phyloP scores from a whole-genome alignment of 169 alveolate genomes.

The Nephromyces sp. region DNA sequence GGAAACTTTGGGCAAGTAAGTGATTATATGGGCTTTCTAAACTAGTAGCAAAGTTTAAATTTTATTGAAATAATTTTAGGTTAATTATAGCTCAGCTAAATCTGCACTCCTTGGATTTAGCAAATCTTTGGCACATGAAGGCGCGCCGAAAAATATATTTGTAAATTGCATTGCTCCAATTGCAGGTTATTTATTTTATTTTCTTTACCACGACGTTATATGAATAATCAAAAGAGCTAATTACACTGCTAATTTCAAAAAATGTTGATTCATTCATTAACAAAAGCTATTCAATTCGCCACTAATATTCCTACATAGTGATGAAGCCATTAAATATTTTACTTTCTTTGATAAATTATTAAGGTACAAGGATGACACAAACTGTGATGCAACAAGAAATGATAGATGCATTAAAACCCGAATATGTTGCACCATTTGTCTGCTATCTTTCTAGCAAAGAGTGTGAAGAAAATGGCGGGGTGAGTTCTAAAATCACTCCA shows the following conservation, averaged over 20 bases:
- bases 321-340: too few relatives aligned
- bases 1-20: conserved; percentile 54
- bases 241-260: too few relatives aligned
- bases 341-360: neutral
- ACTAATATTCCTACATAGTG: too few relatives aligned
- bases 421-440: conserved; percentile 70
- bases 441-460: conserved; percentile 52
- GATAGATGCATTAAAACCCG: conserved; percentile 58
- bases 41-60: neutral
- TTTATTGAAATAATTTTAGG: conserved; percentile 6
- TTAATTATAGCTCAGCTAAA: conserved; percentile 45
- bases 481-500: neutral
- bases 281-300: too few relatives aligned
- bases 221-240: too few relatives aligned
- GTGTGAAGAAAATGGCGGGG: conserved; percentile 45
- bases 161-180: conserved; percentile 38
- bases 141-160: conserved; percentile 17
- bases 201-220: too few relatives aligned
- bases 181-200: too few relatives aligned
- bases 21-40: too few relatives aligned
- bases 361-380: conserved; percentile 47
- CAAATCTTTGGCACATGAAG: conserved; percentile 34
- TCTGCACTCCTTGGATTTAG: conserved; percentile 37
- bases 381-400: conserved; percentile 47
- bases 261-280: too few relatives aligned